A percentile compares a stretch with the other conserved stretches of the same genome.
Conservation (phyloP, 768 basidiomycete species). For the Podaxis carcinomalis region DNA sequence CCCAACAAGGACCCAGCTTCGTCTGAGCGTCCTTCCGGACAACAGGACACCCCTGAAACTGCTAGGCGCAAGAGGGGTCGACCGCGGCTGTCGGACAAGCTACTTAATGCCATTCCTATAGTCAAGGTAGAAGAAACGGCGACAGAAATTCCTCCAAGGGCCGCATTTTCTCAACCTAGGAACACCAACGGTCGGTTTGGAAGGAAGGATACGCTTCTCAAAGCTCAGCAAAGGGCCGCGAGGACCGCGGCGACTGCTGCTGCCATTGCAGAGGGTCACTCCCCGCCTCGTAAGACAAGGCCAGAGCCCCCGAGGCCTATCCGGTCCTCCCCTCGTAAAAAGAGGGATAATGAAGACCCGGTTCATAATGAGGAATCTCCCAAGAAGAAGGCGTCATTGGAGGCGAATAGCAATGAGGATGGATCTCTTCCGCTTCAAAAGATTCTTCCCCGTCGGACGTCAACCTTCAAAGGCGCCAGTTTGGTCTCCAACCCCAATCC, state of each 20-base stretch:
- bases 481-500: constrained; percentile 60
- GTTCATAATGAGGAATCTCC: constrained; percentile 30
- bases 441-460: constrained; percentile 36
- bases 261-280: background rate
- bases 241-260: background rate
- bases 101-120: constrained; percentile 21
- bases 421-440: constrained; percentile 25
- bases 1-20: background rate
- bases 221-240: constrained; percentile 31
- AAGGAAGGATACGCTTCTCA: constrained; percentile 39
- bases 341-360: constrained; percentile 29
- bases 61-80: constrained; percentile 39
- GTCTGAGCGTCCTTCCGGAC: constrained; percentile 7
- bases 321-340: constrained; percentile 21
- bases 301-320: constrained; percentile 18
- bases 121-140: constrained; percentile 24
- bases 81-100: constrained; percentile 27
- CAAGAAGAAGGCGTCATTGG: constrained; percentile 24
- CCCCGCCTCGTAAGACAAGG: constrained; percentile 18
- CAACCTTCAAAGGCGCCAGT: constrained; percentile 40
- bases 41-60: constrained; percentile 10
- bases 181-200: constrained; percentile 65
- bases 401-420: constrained; percentile 17
- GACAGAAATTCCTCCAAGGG: constrained; percentile 34
- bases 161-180: constrained; percentile 52